Percentiles rank a stretch among this genome's conserved stretches.
These are phyloP conservation scores for Pseudonitzschia pungens DNA, from an alignment of 108 stramenopile genomes.

Conservation along the genomic window DNA sequence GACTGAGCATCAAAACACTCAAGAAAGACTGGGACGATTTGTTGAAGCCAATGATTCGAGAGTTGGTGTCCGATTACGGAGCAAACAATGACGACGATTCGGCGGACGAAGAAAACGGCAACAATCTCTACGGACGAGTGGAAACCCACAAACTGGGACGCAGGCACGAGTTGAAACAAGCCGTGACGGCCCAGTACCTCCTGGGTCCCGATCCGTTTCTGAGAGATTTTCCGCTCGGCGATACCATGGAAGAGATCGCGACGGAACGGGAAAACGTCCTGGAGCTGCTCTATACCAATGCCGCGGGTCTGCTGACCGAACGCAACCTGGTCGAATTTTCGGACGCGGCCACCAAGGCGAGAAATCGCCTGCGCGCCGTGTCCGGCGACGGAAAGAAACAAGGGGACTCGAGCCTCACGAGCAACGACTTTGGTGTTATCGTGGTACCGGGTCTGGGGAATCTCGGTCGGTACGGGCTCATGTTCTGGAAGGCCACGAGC, in stretches of 20 bases:
- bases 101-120: conserved; percentile 9
- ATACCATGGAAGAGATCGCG: conserved; percentile 11
- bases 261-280: conserved; percentile 35
- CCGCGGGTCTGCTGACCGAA: conserved; percentile 42
- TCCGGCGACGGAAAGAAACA: conserved; percentile 13
- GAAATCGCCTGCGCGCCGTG: conserved; percentile 6
- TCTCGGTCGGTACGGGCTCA: conserved; percentile 63
- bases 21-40: conserved; percentile 52
- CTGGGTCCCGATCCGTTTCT: conserved; percentile 26
- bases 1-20: conserved; percentile 30
- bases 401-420: neutral
- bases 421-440: conserved; percentile 42
- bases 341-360: conserved; percentile 29
- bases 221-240: conserved; percentile 5
- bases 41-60: conserved; percentile 29
- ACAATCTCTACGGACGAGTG: conserved; percentile 6
- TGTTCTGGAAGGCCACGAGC: conserved; percentile 44
- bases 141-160: conserved; percentile 23
- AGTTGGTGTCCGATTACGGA: neutral
- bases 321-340: conserved; percentile 72
- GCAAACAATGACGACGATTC: conserved; percentile 10
- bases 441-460: conserved; percentile 62
- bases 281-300: conserved; percentile 45
- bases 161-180: conserved; percentile 33
- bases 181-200: conserved; percentile 31